These are phyloP conservation scores for Torulaspora indica DNA, from an alignment of 805 yeast genomes.

Conservation along the genomic window DNA sequence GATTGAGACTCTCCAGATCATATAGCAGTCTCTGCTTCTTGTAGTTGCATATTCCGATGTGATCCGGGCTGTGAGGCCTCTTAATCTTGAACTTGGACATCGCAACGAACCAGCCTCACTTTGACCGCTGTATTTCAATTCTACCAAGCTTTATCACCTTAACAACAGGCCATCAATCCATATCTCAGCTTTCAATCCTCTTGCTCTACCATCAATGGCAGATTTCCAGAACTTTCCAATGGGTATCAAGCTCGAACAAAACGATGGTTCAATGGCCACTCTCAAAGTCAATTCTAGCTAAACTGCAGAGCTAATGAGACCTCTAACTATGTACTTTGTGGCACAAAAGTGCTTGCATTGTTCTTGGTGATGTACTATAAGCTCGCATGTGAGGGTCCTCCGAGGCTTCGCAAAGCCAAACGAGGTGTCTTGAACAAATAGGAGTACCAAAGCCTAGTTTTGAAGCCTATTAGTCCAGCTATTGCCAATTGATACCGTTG, in stretches of 20 bases:
- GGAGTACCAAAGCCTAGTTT: not conserved
- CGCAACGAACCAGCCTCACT: too few relatives aligned
- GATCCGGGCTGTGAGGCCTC: constrained; percentile 29
- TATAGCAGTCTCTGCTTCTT: constrained; percentile 33
- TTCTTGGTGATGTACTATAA: not conserved
- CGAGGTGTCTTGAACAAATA: constrained; percentile 3
- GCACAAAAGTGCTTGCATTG: not conserved
- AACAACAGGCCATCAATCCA: not conserved
- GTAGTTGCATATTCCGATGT: constrained; percentile 29
- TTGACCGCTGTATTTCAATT: not conserved
- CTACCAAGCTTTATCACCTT: not conserved
- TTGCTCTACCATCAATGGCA: constrained; percentile 1
- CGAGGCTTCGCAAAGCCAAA: constrained; percentile 6
- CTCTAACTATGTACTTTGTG: not conserved
- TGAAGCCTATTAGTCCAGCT: too few relatives aligned
- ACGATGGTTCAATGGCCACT: not conserved
- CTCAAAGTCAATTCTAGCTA: not conserved
- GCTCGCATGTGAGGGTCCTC: constrained; percentile 1
- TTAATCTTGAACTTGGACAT: constrained; percentile 22
- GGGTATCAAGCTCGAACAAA: not conserved
- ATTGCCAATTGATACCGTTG: not conserved
- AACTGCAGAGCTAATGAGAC: not conserved
- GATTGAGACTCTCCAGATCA: constrained; percentile 32
- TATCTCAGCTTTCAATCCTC: not conserved
- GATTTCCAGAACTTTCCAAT: constrained; percentile 5